A percentile compares a stretch with the other conserved stretches of the same genome.
These are phyloP conservation scores for Achaetomiella virescens DNA, from an alignment of 495 filamentous ascomycete genomes.

Conservation along the genomic window DNA sequence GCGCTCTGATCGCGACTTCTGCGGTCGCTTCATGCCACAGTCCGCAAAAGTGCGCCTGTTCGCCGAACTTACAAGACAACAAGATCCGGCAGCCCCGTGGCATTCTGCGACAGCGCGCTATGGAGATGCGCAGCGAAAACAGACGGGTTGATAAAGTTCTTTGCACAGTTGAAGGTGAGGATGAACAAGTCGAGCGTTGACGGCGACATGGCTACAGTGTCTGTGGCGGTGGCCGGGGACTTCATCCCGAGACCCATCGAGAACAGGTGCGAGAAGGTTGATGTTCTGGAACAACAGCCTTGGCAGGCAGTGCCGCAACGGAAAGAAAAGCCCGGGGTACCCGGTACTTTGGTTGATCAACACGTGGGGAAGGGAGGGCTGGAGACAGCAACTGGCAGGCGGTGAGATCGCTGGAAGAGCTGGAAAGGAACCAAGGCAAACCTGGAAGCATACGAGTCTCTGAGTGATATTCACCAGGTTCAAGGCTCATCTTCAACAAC, in stretches of 20 bases:
- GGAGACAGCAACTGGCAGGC: background rate
- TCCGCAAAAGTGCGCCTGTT: background rate
- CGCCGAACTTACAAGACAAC: constrained; percentile 50
- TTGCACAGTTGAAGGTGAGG: constrained; percentile 86
- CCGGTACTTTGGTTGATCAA: too few species aligned
- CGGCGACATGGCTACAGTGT: constrained; percentile 21
- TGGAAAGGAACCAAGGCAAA: background rate
- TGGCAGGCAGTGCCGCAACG: background rate
- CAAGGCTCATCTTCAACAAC: too few species aligned
- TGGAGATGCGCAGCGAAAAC: constrained; percentile 67
- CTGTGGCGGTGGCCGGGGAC: background rate
- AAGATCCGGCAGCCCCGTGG: constrained; percentile 52
- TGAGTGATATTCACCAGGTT: background rate
- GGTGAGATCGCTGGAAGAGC: background rate
- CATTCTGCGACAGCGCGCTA: constrained; percentile 53
- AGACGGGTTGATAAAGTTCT: constrained; percentile 54
- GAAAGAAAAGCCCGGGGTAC: too few species aligned
- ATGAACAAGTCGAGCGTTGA: constrained; percentile 56
- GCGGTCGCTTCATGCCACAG: background rate
- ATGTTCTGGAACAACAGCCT: background rate
- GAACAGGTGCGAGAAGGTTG: background rate
- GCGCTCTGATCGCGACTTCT: background rate
- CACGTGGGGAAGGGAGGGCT: too few species aligned
- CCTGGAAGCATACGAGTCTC: background rate
- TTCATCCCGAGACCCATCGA: background rate